Conservation (phyloP, 1,284 basidiomycete genomes). For the Trametes versicolor region DNA sequence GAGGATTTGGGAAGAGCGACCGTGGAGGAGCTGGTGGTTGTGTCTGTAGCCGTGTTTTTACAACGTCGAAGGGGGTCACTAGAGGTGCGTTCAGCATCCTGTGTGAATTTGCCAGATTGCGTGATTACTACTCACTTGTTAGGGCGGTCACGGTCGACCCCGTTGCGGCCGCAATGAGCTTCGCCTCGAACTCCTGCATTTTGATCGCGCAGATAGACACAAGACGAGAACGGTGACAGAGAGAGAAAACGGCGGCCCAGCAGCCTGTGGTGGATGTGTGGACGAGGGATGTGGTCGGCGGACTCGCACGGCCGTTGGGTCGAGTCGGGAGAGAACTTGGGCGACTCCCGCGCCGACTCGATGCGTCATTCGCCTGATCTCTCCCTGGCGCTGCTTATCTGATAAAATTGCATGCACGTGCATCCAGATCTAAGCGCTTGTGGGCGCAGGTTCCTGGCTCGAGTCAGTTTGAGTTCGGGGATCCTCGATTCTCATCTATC, state of each 20-base stretch:
- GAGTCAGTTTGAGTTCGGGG: no score
- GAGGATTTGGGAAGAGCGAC: constrained; percentile 59
- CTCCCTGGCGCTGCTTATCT: constrained; percentile 31
- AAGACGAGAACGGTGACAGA: constrained; percentile 2
- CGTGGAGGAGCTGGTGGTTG: constrained; percentile 62
- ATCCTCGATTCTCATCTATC: no score
- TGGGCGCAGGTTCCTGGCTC: no score
- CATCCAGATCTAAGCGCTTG: constrained; percentile 21
- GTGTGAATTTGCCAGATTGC: constrained; percentile 8
- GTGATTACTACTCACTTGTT: constrained; percentile 70
- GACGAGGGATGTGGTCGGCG: constrained; percentile 19
- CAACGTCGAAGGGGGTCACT: constrained; percentile 97
- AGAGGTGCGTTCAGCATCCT: constrained; percentile 16
- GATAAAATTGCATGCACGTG: constrained; percentile 30
- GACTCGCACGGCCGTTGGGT: constrained; percentile 28
- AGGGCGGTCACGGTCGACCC: constrained; percentile 87
- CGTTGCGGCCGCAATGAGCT: constrained; percentile 82
- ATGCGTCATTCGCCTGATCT: constrained; percentile 32
- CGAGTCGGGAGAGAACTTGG: constrained; percentile 20
- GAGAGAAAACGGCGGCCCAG: constrained; percentile 2
- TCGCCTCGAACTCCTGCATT: constrained; percentile 82
- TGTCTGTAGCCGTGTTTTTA: constrained; percentile 93
- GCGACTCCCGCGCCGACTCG: constrained; percentile 27
- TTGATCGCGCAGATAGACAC: constrained; percentile 3
- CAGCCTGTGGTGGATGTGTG: constrained; percentile 9